Base-by-base conservation (phyloP, 2,329 filamentous ascomycete species). In the Monilinia fructicola region DNA sequence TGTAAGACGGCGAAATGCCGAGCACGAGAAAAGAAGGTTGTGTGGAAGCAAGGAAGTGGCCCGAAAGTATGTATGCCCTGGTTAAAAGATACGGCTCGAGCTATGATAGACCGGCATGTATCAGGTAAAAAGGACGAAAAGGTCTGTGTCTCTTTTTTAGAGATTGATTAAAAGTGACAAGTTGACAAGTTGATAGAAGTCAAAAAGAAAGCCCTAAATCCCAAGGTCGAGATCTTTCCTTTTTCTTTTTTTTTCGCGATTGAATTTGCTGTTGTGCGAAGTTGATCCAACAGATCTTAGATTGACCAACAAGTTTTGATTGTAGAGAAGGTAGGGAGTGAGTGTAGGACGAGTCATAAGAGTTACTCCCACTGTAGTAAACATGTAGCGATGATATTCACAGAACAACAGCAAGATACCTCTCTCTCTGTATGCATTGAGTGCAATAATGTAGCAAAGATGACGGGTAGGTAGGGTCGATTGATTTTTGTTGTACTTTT, bases 1-100 rank as follows among this genome's bases (percentile, higher is more conserved):
- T 42, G 63, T 53, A 59, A 44, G 50, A 46, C 23, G 35, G 55
- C 35, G 46, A 65, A 60, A 46, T 65, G 64, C 54, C 54, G 64
- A 65, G 64, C 64, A 60, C 54, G 64, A 66, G 55, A 66, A 65
- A 61, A 59, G 55, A 59, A 58, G 63, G 63, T 48, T 52, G n/a
- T 61, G 38, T 61, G 64, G 64, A 66, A 66, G 64, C 64, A 66
- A 66, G 64, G 64, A 53, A 66, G 35, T 60, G 31, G 44, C 12
- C 63, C 40, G 44, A 60, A 59, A 50, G 40, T 54, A 61, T 61
- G 54, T 61, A 40, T 23, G 46, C 46, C 46, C 46, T 48, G 21
- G 46, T 48, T 48, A 48, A 48, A 46, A 23, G 46, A 50, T 50
- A 23, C 46, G 46, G 46, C n/a, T 50, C 46, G 46, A 50, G 46